Evolutionary conservation across 495 filamentous ascomycete genomes (phyloP).

Genomic region (Schizothecium vesticola): DNA sequence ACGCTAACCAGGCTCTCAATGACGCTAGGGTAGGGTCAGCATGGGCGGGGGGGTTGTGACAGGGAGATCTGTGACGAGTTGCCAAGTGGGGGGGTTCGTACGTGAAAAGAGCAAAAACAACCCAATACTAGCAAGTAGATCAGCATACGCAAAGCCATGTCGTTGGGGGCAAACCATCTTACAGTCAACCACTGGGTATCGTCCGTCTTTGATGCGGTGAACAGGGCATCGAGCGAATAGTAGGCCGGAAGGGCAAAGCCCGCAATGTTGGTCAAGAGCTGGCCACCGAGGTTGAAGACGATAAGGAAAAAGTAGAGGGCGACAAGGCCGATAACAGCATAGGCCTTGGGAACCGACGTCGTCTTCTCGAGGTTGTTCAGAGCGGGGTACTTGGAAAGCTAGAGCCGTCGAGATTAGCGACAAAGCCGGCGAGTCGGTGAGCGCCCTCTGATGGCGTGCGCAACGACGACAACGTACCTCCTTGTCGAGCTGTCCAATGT

Average conservation of each 20-base stretch:
- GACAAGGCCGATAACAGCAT: conserved; percentile 78
- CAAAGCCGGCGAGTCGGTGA: conserved; percentile 10
- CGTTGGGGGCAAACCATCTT: conserved; percentile 20
- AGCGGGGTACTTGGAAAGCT: conserved; percentile 94
- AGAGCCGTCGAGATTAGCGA: conserved; percentile 16
- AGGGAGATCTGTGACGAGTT: neutral
- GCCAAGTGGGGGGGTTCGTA: conserved; percentile 29
- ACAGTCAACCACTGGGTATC: conserved; percentile 84
- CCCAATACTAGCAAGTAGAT: conserved; percentile 73
- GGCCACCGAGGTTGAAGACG: conserved; percentile 97
- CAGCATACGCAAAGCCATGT: conserved; percentile 18
- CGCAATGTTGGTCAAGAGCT: conserved; percentile 93
- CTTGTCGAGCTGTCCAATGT: conserved; percentile 90
- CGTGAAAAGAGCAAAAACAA: conserved; percentile 90
- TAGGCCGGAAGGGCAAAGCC: conserved; percentile 93
- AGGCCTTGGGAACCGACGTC: conserved; percentile 91
- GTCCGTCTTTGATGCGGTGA: conserved; percentile 72
- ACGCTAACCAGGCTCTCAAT: conserved; percentile 89
- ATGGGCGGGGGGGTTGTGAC: neutral
- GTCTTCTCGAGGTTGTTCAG: conserved; percentile 97
- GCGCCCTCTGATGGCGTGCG: neutral
- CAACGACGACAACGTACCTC: conserved; percentile 55
- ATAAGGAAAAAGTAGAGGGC: conserved; percentile 96
- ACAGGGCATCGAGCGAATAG: conserved; percentile 88
- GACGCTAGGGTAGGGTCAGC: conserved; percentile 45